phyloP scores from a whole-genome alignment of 73 alveolate species.

The Paramecium tetraurelia region DNA sequence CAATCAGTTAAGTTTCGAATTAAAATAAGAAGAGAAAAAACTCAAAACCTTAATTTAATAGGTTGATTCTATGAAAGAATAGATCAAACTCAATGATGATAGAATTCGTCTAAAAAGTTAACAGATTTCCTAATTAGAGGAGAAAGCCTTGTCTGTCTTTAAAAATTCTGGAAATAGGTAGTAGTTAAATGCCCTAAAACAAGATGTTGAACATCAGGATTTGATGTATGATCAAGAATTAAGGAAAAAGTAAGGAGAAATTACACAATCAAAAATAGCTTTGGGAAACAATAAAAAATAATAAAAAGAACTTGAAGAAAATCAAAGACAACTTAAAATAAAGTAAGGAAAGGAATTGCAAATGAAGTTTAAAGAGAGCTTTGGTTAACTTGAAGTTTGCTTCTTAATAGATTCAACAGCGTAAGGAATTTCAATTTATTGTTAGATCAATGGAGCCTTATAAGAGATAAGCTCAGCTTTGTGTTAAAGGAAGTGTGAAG shows the following conservation, averaged over 20 bases:
- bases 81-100: background rate
- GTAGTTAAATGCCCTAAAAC: background rate
- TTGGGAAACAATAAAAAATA: background rate
- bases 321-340: background rate
- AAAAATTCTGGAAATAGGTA: background rate
- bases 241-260: background rate
- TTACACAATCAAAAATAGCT: background rate
- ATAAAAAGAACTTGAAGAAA: background rate
- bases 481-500: background rate
- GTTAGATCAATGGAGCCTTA: constrained; percentile 23
- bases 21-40: background rate
- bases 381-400: background rate
- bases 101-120: background rate
- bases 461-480: background rate
- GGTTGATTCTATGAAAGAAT: background rate
- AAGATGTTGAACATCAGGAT: background rate
- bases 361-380: background rate
- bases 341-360: background rate
- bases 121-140: background rate
- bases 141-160: background rate
- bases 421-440: background rate
- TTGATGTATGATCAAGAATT: background rate
- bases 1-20: background rate
- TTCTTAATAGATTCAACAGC: background rate
- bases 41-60: background rate